Conservation (phyloP, 192 early-diverging fungal genomes). For the Backusella luteola region DNA sequence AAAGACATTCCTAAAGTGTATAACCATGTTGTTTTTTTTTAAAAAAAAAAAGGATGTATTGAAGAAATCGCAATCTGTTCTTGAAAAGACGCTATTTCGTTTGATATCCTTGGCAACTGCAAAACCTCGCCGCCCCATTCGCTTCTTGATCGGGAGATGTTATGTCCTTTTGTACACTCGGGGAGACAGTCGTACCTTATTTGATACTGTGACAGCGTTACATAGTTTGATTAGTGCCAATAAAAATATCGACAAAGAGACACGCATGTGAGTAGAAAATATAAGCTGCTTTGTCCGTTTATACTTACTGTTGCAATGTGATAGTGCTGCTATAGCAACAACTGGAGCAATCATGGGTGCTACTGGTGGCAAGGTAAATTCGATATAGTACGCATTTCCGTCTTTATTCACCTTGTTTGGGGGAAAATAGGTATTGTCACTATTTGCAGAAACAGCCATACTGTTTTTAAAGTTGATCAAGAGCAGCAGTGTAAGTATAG, state of each 20-base stretch:
- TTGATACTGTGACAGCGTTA: constrained; percentile 71
- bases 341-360: constrained; percentile 79
- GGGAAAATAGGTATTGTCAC: constrained; percentile 53
- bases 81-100: constrained; percentile 76
- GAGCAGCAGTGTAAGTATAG: constrained; percentile 58
- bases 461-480: constrained; percentile 69
- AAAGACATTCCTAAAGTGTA: neutral
- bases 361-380: constrained; percentile 64
- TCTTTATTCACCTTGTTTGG: neutral
- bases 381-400: neutral
- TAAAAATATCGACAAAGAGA: constrained; percentile 59
- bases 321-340: constrained; percentile 72
- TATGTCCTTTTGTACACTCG: constrained; percentile 68
- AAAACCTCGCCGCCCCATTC: constrained; percentile 65
- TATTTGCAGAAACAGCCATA: constrained; percentile 62
- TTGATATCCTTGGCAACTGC: constrained; percentile 61
- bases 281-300: neutral
- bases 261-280: constrained; percentile 57
- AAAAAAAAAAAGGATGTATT: constrained; percentile 45
- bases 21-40: neutral
- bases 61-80: constrained; percentile 60
- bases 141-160: constrained; percentile 68
- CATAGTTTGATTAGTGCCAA: constrained; percentile 56
- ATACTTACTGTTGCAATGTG: neutral
- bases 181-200: constrained; percentile 74